Evolutionary conservation across 1,284 basidiomycete species (phyloP).

Genomic region (Salmacisia buchloeana): DNA sequence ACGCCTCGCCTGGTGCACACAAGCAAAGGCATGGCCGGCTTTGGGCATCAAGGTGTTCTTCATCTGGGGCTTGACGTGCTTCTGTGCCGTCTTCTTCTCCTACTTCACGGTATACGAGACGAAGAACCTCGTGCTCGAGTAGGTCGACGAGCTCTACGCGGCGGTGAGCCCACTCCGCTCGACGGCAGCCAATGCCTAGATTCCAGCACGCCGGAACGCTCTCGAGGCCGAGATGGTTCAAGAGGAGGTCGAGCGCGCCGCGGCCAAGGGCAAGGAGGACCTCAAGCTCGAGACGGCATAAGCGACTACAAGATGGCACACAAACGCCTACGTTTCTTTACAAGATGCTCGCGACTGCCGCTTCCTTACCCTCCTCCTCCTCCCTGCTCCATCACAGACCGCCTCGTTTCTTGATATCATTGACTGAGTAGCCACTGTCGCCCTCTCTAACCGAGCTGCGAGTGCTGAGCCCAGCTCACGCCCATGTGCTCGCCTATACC

Average conservation of each 20-base stretch:
- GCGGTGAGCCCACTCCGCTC: slow-evolving; percentile 24
- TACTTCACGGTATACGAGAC: slow-evolving; percentile 71
- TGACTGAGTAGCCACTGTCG: too few species aligned
- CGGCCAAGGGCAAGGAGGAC: neutral
- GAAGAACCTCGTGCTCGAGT: slow-evolving; percentile 67
- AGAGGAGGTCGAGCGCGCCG: neutral
- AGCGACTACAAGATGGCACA: too few species aligned
- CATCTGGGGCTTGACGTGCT: slow-evolving; percentile 58
- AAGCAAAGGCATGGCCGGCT: slow-evolving; percentile 59
- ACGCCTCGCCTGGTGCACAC: slow-evolving; percentile 71
- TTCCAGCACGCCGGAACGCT: slow-evolving; percentile 7
- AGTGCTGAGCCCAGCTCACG: too few species aligned
- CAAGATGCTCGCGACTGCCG: too few species aligned
- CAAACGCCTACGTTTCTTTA: too few species aligned
- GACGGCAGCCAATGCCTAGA: slow-evolving; percentile 22
- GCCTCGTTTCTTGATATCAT: too few species aligned
- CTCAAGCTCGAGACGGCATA: slow-evolving; percentile 1
- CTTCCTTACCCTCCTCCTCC: too few species aligned
- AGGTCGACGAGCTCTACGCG: slow-evolving; percentile 55
- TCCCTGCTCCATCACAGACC: too few species aligned
- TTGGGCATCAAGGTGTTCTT: slow-evolving; percentile 80
- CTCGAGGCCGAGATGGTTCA: neutral
- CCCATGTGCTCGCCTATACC: too few species aligned
- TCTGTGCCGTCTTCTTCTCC: slow-evolving; percentile 35
- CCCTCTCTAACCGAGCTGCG: too few species aligned